Conservation (phyloP, 805 yeast genomes). For the Lipomyces anomalus region DNA sequence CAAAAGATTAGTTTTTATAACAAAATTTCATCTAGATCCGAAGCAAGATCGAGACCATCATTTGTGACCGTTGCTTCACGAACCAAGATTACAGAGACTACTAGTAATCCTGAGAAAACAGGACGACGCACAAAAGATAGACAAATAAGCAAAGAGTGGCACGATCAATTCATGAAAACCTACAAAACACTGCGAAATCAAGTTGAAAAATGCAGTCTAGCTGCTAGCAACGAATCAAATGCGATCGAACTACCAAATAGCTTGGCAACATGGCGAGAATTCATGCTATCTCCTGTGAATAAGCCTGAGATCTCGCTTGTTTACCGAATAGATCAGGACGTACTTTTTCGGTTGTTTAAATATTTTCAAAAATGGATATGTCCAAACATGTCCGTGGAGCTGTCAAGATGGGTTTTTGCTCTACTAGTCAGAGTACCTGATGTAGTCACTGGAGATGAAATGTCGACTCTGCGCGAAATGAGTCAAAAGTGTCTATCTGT, state of each 20-base stretch:
- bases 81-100: not conserved
- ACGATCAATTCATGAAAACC: not conserved
- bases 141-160: not conserved
- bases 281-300: conserved; percentile 32
- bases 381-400: conserved; percentile 29
- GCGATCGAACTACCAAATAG: conserved; percentile 37
- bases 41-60: conserved; percentile 14
- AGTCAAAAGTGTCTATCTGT: conserved; percentile 33
- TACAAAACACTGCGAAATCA: not conserved
- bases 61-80: conserved; percentile 7
- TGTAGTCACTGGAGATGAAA: conserved; percentile 36
- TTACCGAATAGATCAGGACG: conserved; percentile 35
- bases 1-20: not conserved
- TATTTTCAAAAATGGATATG: conserved; percentile 43
- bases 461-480: conserved; percentile 40
- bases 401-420: conserved; percentile 40
- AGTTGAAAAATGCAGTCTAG: not conserved
- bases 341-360: conserved; percentile 36
- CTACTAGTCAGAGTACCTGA: conserved; percentile 39
- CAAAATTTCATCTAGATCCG: too few species aligned
- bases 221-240: too few species aligned
- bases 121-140: too few species aligned
- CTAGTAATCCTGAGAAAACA: not conserved
- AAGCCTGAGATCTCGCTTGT: conserved; percentile 33
- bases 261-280: conserved; percentile 41